Evolutionary conservation across 2,329 filamentous ascomycete genomes (phyloP).

Genomic region (Trichophyton rubrum): DNA sequence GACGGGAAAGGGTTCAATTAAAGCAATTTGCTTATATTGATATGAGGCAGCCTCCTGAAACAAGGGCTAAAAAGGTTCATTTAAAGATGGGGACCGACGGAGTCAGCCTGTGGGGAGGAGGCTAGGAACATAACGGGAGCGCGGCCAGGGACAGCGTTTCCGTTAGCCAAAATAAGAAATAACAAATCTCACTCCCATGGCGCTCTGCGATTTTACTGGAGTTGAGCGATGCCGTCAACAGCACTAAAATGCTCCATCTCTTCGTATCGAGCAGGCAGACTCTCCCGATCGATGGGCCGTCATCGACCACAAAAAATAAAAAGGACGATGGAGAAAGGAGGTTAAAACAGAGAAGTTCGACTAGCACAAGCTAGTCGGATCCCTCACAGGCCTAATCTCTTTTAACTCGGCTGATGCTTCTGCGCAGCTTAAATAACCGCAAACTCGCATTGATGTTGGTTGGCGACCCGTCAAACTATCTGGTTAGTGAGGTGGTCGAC

Average conservation of each 20-base stretch:
- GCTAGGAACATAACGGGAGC: slow-evolving; percentile 1
- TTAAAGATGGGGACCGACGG: not conserved
- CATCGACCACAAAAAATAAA: not conserved
- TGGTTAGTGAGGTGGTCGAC: no score
- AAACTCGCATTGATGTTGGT: not conserved
- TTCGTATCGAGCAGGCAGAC: not conserved
- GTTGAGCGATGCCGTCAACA: not conserved
- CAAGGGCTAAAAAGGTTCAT: slow-evolving; percentile 1
- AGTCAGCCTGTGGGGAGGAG: not conserved
- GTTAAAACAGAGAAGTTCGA: not conserved
- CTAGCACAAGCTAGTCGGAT: no score
- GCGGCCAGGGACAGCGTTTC: not conserved
- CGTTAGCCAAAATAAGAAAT: not conserved
- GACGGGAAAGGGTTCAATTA: not conserved
- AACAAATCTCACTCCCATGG: not conserved
- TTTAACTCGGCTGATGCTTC: no score
- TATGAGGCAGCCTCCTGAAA: not conserved
- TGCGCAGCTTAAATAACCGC: not conserved
- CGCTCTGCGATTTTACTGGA: not conserved
- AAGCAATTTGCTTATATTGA: slow-evolving; percentile 3
- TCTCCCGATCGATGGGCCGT: not conserved
- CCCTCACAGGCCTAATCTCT: no score
- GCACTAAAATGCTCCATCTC: not conserved
- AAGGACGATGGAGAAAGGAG: not conserved
- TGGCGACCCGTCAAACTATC: no score